Evolutionary conservation across 2,329 filamentous ascomycete genomes (phyloP).

Genomic region (Phyllosticta paracitricarpa): DNA sequence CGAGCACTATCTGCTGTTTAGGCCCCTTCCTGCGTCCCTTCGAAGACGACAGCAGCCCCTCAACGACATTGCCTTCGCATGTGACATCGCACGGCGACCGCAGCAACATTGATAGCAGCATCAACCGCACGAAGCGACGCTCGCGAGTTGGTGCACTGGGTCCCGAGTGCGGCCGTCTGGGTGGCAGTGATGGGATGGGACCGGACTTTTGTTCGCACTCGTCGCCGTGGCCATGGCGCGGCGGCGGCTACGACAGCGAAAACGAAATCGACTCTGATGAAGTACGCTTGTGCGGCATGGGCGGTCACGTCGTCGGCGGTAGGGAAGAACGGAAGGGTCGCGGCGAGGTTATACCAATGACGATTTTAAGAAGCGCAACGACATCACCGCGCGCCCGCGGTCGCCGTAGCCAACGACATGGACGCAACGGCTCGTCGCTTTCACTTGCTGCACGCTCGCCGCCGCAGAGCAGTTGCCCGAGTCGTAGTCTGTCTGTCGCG

Average conservation of each 20-base stretch:
- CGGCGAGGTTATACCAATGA: background rate
- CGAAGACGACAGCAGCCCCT: conserved; percentile 17
- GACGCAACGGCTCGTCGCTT: background rate
- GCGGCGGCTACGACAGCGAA: no score
- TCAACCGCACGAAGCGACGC: background rate
- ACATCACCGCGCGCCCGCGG: background rate
- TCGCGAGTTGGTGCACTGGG: background rate
- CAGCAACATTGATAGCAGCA: background rate
- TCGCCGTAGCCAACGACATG: background rate
- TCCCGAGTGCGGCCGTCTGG: background rate
- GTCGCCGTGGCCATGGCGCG: background rate
- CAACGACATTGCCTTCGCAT: background rate
- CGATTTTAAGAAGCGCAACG: background rate
- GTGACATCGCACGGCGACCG: background rate
- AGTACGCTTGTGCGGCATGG: background rate
- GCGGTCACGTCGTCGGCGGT: background rate
- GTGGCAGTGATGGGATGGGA: background rate
- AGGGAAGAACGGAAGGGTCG: background rate
- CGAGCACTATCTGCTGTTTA: conserved; percentile 22
- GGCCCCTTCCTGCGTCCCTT: conserved; percentile 26
- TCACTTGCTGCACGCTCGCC: background rate
- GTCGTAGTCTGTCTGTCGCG: background rate
- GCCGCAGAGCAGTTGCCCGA: background rate
- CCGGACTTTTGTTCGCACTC: background rate
- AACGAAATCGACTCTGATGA: background rate